Evolutionary conservation across 2,329 filamentous ascomycete genomes (phyloP).

Genomic region (Septoria linicola): DNA sequence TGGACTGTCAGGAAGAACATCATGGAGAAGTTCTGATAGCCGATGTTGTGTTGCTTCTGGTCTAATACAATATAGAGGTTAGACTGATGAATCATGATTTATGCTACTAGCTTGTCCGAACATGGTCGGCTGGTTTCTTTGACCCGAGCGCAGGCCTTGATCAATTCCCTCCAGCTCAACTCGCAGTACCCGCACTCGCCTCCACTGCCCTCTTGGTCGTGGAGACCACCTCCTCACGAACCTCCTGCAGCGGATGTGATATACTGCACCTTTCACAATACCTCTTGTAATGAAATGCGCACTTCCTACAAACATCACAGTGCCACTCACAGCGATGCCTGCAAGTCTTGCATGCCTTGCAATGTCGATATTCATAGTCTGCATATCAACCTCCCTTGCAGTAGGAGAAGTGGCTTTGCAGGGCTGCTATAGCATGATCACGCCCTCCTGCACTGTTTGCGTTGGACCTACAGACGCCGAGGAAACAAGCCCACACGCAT

Average conservation of each 20-base stretch:
- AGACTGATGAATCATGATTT: too few relatives aligned
- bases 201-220: too few relatives aligned
- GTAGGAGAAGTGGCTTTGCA: not conserved
- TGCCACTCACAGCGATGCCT: not conserved
- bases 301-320: not conserved
- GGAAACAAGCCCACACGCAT: too few relatives aligned
- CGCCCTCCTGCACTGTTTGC: not conserved
- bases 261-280: not conserved
- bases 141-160: too few relatives aligned
- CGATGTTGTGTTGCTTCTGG: not conserved
- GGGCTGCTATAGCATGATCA: too few relatives aligned
- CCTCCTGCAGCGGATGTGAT: not conserved
- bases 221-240: too few relatives aligned
- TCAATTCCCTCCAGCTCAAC: too few relatives aligned
- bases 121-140: too few relatives aligned
- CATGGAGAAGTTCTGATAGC: slow-evolving; percentile 70
- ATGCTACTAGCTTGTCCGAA: too few relatives aligned
- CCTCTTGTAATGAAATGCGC: not conserved
- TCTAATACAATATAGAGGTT: too few relatives aligned
- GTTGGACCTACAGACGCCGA: too few relatives aligned
- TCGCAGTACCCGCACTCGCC: too few relatives aligned
- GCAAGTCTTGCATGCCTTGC: not conserved
- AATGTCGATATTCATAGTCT: not conserved
- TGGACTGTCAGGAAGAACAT: slow-evolving; percentile 86
- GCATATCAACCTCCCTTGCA: not conserved